A percentile compares a stretch with the other conserved stretches of the same genome.
Evolutionary conservation across 257 asterid genomes (phyloP).

Genomic region (Solanum acaule): DNA sequence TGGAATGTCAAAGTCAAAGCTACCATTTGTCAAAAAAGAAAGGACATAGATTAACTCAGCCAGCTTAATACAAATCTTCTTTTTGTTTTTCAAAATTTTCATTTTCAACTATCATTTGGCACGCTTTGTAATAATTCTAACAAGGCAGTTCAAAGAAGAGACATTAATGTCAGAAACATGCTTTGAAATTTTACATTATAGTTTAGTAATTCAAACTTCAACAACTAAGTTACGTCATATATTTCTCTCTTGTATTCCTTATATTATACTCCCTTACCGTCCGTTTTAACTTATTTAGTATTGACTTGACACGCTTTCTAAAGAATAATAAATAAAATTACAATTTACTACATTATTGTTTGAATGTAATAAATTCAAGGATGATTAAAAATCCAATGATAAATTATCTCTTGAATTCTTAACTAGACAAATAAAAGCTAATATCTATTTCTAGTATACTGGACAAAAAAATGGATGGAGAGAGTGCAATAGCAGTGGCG

Average conservation of each 20-base stretch:
- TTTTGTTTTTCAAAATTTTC: background rate
- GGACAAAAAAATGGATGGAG: no score
- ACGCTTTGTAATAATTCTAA: background rate
- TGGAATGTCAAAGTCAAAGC: background rate
- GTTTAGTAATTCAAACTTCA: background rate
- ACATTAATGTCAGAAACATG: background rate
- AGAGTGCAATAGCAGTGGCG: no score
- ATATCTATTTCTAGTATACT: no score
- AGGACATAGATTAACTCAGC: background rate
- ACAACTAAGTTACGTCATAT: background rate
- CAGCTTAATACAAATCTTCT: background rate
- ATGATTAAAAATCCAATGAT: no score
- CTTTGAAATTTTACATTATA: background rate
- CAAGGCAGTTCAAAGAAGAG: background rate
- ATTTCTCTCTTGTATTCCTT: background rate
- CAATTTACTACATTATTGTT: no score
- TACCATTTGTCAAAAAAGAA: background rate
- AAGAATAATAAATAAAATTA: no score
- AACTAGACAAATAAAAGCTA: no score
- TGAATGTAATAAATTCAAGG: no score
- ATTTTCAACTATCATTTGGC: background rate
- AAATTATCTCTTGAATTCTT: no score
- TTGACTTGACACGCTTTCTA: no score
- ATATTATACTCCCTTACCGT: no score
- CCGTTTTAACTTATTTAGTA: no score